These are phyloP conservation scores for Rhodotorula sp. DNA, from an alignment of 1,284 basidiomycete genomes.

Conservation along the genomic window DNA sequence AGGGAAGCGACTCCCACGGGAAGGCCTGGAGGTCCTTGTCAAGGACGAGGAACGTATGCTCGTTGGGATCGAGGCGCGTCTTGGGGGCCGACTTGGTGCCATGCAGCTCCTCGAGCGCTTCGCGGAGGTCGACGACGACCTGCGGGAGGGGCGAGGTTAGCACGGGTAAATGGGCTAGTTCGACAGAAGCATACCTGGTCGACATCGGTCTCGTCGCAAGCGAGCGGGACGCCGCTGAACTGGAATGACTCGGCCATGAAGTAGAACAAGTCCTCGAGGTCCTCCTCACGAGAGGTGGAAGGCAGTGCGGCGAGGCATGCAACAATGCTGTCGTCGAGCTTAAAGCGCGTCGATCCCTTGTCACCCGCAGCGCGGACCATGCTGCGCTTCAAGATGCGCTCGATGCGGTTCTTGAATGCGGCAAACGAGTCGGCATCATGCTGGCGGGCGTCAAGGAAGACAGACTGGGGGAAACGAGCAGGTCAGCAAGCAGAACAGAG, in stretches of 20 bases:
- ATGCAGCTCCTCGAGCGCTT: constrained; percentile 46
- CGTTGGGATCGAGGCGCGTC: constrained; percentile 28
- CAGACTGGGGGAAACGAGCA: constrained; percentile 56
- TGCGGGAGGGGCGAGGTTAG: constrained; percentile 22
- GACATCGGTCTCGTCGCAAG: constrained; percentile 88
- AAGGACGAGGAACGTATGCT: constrained; percentile 83
- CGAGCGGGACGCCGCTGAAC: constrained; percentile 84
- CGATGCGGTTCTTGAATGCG: constrained; percentile 64
- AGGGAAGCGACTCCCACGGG: constrained; percentile 95
- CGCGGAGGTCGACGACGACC: constrained; percentile 67
- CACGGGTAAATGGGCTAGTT: background rate
- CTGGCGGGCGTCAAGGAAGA: constrained; percentile 56
- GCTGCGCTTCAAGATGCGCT: constrained; percentile 70
- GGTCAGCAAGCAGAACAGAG: constrained; percentile 45
- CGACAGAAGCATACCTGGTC: constrained; percentile 63
- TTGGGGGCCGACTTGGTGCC: constrained; percentile 54
- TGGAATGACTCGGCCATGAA: constrained; percentile 93
- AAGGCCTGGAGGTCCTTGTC: constrained; percentile 87
- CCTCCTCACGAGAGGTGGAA: constrained; percentile 82
- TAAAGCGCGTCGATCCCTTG: constrained; percentile 60
- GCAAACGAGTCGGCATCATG: constrained; percentile 52
- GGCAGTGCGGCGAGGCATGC: constrained; percentile 82
- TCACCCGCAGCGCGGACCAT: constrained; percentile 61
- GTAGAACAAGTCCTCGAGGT: constrained; percentile 91
- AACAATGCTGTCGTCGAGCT: constrained; percentile 70